Evolutionary conservation across 139 green algal genomes (phyloP).

Genomic region (Chlorella sp.): DNA sequence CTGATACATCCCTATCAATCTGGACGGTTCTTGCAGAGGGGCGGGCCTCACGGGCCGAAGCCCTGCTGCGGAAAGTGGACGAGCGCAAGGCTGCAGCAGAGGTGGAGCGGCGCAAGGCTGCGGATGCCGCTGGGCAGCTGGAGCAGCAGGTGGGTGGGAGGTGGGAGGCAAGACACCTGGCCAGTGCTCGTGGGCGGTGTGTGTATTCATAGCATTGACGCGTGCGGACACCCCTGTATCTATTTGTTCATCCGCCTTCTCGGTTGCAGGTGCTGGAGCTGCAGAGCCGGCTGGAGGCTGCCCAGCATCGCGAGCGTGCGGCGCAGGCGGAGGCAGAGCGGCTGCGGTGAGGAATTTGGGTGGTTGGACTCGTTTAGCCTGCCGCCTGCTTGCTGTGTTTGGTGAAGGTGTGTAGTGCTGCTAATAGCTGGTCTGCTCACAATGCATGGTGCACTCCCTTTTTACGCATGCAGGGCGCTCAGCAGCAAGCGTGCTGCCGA

Average conservation of each 20-base stretch:
- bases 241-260: no score
- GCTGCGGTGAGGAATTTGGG: not conserved
- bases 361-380: not conserved
- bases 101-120: constrained; percentile 19
- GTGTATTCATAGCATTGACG: no score
- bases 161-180: no score
- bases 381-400: no score
- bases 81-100: constrained; percentile 30
- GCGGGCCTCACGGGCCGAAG: constrained; percentile 10
- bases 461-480: not conserved
- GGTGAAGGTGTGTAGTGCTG: no score
- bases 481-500: constrained; percentile 7
- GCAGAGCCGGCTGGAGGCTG: constrained; percentile 26
- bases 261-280: constrained; percentile 25
- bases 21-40: no score
- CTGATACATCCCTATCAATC: no score
- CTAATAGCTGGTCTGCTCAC: no score
- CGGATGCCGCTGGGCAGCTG: not conserved
- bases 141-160: constrained; percentile 16
- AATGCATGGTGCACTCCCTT: not conserved
- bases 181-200: no score
- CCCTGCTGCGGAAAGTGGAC: constrained; percentile 34
- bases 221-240: no score
- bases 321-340: constrained; percentile 22
- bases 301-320: constrained; percentile 20